Percentiles rank a stretch among this genome's conserved stretches.
phyloP scores from a whole-genome alignment of 2,329 filamentous ascomycete genomes.

The Fusarium piperis region DNA sequence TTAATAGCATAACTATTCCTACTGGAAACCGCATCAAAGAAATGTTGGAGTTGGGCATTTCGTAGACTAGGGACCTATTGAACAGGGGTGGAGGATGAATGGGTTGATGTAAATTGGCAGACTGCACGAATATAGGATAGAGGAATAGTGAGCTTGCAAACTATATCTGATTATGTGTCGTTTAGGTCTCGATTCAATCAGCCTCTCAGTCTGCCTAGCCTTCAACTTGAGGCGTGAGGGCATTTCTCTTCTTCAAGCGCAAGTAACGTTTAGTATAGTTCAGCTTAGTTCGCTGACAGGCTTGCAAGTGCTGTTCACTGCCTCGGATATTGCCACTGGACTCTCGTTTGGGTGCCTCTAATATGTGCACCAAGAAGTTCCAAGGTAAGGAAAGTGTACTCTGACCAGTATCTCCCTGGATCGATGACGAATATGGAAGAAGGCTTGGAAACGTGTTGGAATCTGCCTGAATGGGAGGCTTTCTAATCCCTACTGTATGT shows the following conservation, averaged over 20 bases:
- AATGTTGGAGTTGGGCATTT: background rate
- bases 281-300: background rate
- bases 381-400: background rate
- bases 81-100: background rate
- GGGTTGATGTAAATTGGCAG: background rate
- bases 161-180: background rate
- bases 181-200: background rate
- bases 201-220: background rate
- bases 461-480: background rate
- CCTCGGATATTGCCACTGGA: background rate
- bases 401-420: background rate
- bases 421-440: background rate
- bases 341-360: background rate
- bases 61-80: background rate
- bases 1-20: background rate
- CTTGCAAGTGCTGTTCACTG: background rate
- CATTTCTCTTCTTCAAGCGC: background rate
- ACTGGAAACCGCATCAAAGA: background rate
- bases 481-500: too few relatives aligned
- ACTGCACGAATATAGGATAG: background rate
- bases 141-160: background rate
- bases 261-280: background rate
- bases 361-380: background rate
- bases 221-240: background rate
- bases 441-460: background rate